A percentile compares a stretch with the other conserved stretches of the same genome.
phyloP scores from a whole-genome alignment of 2,329 filamentous ascomycete genomes.

The Chaetomiaceae sp. region DNA sequence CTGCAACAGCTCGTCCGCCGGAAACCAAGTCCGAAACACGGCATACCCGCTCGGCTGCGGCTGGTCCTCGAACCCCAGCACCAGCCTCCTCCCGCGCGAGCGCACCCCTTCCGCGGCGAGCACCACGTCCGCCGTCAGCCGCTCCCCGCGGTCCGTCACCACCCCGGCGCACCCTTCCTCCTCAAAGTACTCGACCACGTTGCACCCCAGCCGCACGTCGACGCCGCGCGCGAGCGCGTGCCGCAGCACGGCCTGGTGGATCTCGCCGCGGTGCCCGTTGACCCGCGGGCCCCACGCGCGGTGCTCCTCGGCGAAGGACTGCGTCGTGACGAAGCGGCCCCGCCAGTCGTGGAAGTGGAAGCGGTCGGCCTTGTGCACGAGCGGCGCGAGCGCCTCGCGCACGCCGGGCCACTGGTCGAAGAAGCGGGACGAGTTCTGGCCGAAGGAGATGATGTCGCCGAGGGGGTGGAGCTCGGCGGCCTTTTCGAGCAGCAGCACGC shows the following conservation, averaged over 20 bases:
- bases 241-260: slow-evolving; percentile 47
- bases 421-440: slow-evolving; percentile 53
- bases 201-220: slow-evolving; percentile 41
- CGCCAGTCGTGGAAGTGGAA: slow-evolving; percentile 40
- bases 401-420: slow-evolving; percentile 53
- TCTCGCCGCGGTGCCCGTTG: slow-evolving; percentile 51
- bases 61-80: slow-evolving; percentile 38
- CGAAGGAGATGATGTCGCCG: slow-evolving; percentile 51
- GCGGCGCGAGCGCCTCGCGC: slow-evolving; percentile 42
- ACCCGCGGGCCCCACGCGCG: slow-evolving; percentile 42
- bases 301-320: slow-evolving; percentile 30
- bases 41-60: slow-evolving; percentile 39
- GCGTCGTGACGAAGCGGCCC: slow-evolving; percentile 45
- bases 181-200: slow-evolving; percentile 44
- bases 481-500: slow-evolving; percentile 43
- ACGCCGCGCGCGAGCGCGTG: slow-evolving; percentile 45
- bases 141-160: slow-evolving; percentile 39
- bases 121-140: slow-evolving; percentile 38
- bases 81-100: slow-evolving; percentile 40
- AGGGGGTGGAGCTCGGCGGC: slow-evolving; percentile 41
- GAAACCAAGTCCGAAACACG: slow-evolving; percentile 41
- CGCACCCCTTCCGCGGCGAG: slow-evolving; percentile 44
- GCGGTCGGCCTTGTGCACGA: slow-evolving; percentile 44
- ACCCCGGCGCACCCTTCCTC: slow-evolving; percentile 36
- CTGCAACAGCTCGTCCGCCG: slow-evolving; percentile 37